Percentiles rank a stretch among this genome's conserved stretches.
Conservation (phyloP, 352 stramenopile genomes). For the Pythium sp. region DNA sequence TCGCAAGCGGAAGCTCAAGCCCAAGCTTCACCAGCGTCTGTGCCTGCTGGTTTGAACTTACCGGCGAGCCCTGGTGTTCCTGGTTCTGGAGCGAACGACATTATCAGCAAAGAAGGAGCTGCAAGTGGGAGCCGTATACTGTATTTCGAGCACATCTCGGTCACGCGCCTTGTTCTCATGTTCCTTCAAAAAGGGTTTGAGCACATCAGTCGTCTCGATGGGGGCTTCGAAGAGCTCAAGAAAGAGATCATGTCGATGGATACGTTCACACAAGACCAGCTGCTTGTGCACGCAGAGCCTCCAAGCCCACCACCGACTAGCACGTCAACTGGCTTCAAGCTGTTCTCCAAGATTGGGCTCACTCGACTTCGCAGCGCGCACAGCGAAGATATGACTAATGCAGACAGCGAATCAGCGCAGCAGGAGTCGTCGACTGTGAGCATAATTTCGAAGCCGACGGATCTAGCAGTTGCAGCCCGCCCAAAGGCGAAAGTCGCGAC, state of each 20-base stretch:
- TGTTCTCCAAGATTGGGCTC: slow-evolving; percentile 51
- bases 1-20: neutral
- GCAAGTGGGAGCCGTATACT: slow-evolving; percentile 19
- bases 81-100: slow-evolving; percentile 32
- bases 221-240: slow-evolving; percentile 81
- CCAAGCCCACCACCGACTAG: slow-evolving; percentile 10
- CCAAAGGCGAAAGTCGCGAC: slow-evolving; percentile 38
- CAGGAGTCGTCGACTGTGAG: neutral
- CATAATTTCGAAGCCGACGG: neutral
- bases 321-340: slow-evolving; percentile 34
- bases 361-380: slow-evolving; percentile 31
- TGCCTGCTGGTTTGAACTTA: slow-evolving; percentile 7
- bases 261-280: slow-evolving; percentile 60
- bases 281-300: slow-evolving; percentile 45
- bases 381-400: slow-evolving; percentile 29
- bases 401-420: neutral
- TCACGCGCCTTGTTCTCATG: slow-evolving; percentile 80
- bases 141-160: slow-evolving; percentile 58
- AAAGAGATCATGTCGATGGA: slow-evolving; percentile 62
- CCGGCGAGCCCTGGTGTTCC: slow-evolving; percentile 18
- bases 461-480: neutral
- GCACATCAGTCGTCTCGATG: slow-evolving; percentile 80
- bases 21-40: slow-evolving; percentile 5
- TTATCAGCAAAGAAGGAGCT: slow-evolving; percentile 28
- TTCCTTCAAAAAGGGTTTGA: slow-evolving; percentile 87